Evolutionary conservation across 1,284 basidiomycete species (phyloP).

Genomic region (Fomes fomentarius): DNA sequence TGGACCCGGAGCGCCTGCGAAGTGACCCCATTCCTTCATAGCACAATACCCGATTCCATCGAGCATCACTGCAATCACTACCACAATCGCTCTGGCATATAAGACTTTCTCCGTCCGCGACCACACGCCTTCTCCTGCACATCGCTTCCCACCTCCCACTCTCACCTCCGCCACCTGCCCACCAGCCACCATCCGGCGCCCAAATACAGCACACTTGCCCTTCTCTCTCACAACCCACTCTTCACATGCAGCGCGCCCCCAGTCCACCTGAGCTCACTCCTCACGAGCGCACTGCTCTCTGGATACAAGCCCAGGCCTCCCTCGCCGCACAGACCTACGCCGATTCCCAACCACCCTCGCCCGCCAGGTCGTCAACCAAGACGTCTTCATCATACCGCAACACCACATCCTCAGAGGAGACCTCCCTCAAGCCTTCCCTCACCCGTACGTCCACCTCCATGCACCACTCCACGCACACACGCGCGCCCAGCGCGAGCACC

Average conservation of each 20-base stretch:
- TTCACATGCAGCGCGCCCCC: slow-evolving; percentile 20
- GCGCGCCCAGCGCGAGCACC: slow-evolving; percentile 3
- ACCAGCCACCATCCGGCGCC: neutral
- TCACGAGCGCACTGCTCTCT: slow-evolving; percentile 25
- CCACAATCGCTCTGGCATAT: slow-evolving; percentile 5
- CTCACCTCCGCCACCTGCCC: slow-evolving; percentile 1
- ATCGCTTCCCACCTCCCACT: neutral
- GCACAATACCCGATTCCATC: neutral
- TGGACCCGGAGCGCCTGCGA: slow-evolving; percentile 14
- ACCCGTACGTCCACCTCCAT: slow-evolving; percentile 9
- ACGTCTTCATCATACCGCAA: slow-evolving; percentile 24
- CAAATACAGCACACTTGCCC: too few species aligned
- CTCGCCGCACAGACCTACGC: slow-evolving; percentile 18
- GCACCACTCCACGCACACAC: slow-evolving; percentile 6
- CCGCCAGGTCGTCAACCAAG: slow-evolving; percentile 18
- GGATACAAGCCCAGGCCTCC: slow-evolving; percentile 25
- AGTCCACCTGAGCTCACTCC: slow-evolving; percentile 17
- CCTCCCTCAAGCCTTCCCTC: slow-evolving; percentile 12
- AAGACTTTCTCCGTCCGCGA: slow-evolving; percentile 2
- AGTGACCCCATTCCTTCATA: slow-evolving; percentile 18
- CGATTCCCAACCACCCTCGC: slow-evolving; percentile 14
- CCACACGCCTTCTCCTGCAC: neutral
- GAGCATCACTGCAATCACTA: neutral
- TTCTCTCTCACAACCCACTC: too few species aligned
- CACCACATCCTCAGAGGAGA: slow-evolving; percentile 24